Base-by-base conservation (phyloP, 148 eudicot genomes). In the Vaccinium corymbosum region DNA sequence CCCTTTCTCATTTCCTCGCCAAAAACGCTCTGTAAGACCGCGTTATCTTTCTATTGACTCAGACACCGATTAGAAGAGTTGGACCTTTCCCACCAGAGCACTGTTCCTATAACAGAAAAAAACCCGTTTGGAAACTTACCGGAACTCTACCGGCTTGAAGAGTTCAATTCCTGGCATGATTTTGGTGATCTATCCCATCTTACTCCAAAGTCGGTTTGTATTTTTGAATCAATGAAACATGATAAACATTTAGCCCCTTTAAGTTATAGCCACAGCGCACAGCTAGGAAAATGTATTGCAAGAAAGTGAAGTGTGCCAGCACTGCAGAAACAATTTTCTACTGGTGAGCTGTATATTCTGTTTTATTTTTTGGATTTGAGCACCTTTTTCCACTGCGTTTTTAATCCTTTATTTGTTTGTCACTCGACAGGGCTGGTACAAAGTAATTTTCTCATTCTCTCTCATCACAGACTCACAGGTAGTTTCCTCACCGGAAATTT, bases 1-100 rank as follows among this genome's bases (percentile, higher is more conserved):
- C 88, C 94, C 94, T 84, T 91, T 97, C 85, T 78, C 89, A 72
- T 89, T 90, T 90, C 95, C 98, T 56, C 97, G 92, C 16, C 92
- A 90, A 76, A 88, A 89, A 62, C 98, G 98, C 50, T 93, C 98
- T 83, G 95, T 92, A 64, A 90, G 93, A 57, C 90, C 93, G 76
- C 81, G 92, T 68, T 87, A 82, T 83, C 89, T 95, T 20, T 90
- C 94, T 64, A 92, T 93, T 80, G 94, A 94, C 82, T 87, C 48
- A 16, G 97, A 92, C 11, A 91, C 94, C 11, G 94, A 96, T 78
- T 93, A 85, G 85, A 87, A 74, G 32, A 38, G 22, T 79, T 78
- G 52, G 38, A 16, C 14, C 4, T 22, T n/a, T 19, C 70, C 68
- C 53, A 3, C 78, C 51, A 19, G 64, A 76, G 22, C 20, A 1